These are phyloP conservation scores for Suillus bovinus DNA, from an alignment of 768 basidiomycete genomes.

Conservation along the genomic window DNA sequence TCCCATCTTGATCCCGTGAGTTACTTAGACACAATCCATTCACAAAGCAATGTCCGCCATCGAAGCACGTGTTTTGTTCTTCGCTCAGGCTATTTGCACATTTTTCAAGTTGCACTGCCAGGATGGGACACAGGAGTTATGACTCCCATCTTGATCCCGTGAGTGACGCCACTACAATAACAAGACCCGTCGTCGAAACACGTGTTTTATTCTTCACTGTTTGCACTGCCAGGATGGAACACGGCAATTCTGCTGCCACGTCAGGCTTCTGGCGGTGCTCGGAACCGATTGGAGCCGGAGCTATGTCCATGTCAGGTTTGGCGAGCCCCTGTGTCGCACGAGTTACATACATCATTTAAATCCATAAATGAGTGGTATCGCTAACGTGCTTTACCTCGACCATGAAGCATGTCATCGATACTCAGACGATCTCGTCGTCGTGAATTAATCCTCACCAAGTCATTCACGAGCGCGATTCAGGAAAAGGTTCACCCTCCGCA, in stretches of 20 bases:
- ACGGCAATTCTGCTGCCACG: not conserved
- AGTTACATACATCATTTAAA: constrained; percentile 17
- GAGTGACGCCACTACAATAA: not conserved
- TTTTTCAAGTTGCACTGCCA: too few species aligned
- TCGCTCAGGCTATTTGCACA: too few species aligned
- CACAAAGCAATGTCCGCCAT: not conserved
- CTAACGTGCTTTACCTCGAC: constrained; percentile 15
- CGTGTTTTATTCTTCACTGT: not conserved
- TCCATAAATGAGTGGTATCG: constrained; percentile 30
- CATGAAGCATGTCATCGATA: constrained; percentile 38
- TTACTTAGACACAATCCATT: not conserved
- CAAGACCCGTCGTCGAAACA: not conserved
- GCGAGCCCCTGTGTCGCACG: constrained; percentile 31
- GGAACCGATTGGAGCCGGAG: constrained; percentile 17
- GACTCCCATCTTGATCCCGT: not conserved
- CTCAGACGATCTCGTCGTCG: constrained; percentile 49
- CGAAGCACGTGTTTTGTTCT: too few species aligned
- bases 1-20: not conserved
- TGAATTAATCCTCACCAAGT: constrained; percentile 49
- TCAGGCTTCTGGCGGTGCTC: constrained; percentile 8
- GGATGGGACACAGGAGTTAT: too few species aligned
- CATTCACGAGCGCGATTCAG: constrained; percentile 49
- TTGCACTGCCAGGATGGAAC: not conserved
- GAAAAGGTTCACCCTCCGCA: constrained; percentile 36
- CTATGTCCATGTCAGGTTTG: constrained; percentile 13